Conservation (phyloP, 345 rosid genomes). For the Bruguiera parviflora region DNA sequence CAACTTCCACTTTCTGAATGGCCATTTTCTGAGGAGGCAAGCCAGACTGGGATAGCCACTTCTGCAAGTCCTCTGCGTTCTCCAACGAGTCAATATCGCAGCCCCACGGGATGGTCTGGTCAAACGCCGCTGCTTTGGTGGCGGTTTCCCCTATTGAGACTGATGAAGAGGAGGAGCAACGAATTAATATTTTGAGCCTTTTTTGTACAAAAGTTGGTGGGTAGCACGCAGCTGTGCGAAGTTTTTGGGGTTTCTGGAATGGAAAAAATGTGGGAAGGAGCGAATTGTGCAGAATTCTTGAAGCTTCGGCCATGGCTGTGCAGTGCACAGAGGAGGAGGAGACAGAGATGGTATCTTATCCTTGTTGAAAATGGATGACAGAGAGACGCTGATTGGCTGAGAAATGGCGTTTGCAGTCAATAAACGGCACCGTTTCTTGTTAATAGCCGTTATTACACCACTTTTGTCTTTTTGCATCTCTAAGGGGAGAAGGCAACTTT, state of each 20-base stretch:
- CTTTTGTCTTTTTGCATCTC: too few relatives aligned
- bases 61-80: conserved; percentile 69
- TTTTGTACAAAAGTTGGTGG: conserved; percentile 23
- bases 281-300: conserved; percentile 45
- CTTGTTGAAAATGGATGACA: not conserved
- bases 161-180: conserved; percentile 39
- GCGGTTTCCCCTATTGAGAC: conserved; percentile 42
- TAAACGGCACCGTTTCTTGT: conserved; percentile 10
- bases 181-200: conserved; percentile 20
- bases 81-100: conserved; percentile 51
- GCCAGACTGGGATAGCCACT: conserved; percentile 78
- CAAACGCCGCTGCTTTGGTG: conserved; percentile 21
- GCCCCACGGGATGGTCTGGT: conserved; percentile 53
- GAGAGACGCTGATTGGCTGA: not conserved
- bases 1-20: conserved; percentile 69
- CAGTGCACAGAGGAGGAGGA: conserved; percentile 9
- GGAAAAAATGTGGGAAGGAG: conserved; percentile 44
- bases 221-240: conserved; percentile 6
- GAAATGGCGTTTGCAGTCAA: conserved; percentile 1
- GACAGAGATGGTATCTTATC: not conserved
- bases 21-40: conserved; percentile 87
- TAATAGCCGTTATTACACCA: not conserved
- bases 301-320: conserved; percentile 60
- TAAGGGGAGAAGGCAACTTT: too few relatives aligned
- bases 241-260: conserved; percentile 36